Percentiles rank a stretch among this genome's conserved stretches.
phyloP scores from a whole-genome alignment of 1,284 basidiomycete genomes.

The Puccinia coronata region DNA sequence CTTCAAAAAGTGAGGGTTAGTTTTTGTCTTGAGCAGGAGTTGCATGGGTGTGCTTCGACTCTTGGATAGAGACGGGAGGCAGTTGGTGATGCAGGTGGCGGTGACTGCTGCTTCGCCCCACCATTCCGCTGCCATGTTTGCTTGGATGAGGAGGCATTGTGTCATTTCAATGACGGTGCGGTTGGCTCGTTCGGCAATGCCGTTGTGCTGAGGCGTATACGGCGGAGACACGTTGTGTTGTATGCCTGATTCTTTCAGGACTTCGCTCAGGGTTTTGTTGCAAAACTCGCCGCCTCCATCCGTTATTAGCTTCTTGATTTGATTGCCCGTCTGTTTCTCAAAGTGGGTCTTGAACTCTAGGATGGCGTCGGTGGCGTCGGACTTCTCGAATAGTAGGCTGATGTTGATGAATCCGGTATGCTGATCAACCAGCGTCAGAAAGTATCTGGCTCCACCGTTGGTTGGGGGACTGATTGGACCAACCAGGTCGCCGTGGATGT shows the following conservation, averaged over 20 bases:
- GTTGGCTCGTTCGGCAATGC: neutral
- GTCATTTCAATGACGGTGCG: neutral
- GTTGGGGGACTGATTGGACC: neutral
- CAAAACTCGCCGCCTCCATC: neutral
- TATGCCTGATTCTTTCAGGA: neutral
- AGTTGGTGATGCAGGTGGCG: neutral
- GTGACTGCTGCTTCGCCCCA: neutral
- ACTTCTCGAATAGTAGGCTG: no score
- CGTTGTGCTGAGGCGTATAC: neutral
- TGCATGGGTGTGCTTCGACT: neutral
- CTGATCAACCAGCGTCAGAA: neutral
- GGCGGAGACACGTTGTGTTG: neutral
- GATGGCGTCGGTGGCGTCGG: neutral
- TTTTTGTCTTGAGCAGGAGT: neutral
- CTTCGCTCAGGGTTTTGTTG: neutral
- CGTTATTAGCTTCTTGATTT: neutral
- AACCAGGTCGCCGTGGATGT: neutral
- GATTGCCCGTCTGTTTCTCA: neutral
- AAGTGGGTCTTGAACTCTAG: neutral
- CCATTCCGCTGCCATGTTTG: neutral
- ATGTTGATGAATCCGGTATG: neutral
- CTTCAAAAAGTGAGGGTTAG: neutral
- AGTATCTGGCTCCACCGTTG: neutral
- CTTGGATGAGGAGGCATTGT: neutral
- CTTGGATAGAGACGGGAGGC: neutral